Percentiles rank a stretch among this genome's conserved stretches.
These are phyloP conservation scores for Rutstroemia sp. DNA, from an alignment of 2,329 filamentous ascomycete genomes.

Conservation along the genomic window DNA sequence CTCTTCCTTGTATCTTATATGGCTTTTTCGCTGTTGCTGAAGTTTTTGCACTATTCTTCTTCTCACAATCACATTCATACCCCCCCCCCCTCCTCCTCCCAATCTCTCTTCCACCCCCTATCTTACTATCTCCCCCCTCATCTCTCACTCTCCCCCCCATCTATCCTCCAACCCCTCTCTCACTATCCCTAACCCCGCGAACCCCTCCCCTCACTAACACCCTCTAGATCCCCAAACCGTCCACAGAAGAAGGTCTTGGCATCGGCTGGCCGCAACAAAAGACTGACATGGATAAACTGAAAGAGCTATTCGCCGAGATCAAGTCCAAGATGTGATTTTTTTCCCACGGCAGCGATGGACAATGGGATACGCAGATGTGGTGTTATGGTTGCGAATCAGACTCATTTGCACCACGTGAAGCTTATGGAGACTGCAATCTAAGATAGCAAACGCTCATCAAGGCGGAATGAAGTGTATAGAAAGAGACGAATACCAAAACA, in stretches of 20 bases:
- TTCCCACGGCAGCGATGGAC: too few relatives aligned
- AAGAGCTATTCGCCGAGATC: constrained; percentile 72
- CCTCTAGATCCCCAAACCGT: constrained; percentile 90
- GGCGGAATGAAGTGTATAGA: too few relatives aligned
- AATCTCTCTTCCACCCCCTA: not conserved
- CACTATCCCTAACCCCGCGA: not conserved
- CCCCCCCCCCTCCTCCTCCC: not conserved
- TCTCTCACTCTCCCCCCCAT: not conserved
- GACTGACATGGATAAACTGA: constrained; percentile 75
- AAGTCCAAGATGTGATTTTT: constrained; percentile 92
- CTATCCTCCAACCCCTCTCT: not conserved
- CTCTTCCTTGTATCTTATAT: not conserved
- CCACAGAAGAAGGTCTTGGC: constrained; percentile 68
- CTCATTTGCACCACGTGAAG: too few relatives aligned
- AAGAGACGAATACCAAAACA: too few relatives aligned
- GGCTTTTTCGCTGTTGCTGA: not conserved
- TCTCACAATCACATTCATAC: too few relatives aligned
- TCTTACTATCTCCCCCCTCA: too few relatives aligned
- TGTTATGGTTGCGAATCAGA: too few relatives aligned
- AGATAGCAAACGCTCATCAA: too few relatives aligned
- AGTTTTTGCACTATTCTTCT: too few relatives aligned
- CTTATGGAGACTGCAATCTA: too few relatives aligned
- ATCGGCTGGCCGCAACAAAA: constrained; percentile 72
- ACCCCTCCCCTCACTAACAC: not conserved
- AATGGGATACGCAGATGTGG: too few relatives aligned